phyloP scores from a whole-genome alignment of 257 asterid species.

The Thymus mandschuricus region DNA sequence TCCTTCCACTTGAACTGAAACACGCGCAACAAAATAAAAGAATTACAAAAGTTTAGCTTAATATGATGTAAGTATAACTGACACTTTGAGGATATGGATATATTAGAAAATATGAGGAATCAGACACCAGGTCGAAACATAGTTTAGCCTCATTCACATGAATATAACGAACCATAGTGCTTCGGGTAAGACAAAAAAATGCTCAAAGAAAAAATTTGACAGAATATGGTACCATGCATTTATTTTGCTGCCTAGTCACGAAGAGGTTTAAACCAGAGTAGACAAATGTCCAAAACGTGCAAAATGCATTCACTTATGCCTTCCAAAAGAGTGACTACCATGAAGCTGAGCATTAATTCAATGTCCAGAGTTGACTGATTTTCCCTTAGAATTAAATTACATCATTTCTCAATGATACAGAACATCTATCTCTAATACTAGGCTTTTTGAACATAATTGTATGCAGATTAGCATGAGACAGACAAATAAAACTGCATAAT shows the following conservation, averaged over 20 bases:
- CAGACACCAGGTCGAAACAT: not conserved
- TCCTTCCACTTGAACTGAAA: slow-evolving; percentile 87
- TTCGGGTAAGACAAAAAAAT: not conserved
- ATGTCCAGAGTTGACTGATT: not conserved
- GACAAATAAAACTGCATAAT: not conserved
- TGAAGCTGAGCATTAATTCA: not conserved
- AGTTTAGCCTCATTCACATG: slow-evolving; percentile 7
- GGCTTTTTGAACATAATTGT: not conserved
- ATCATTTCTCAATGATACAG: not conserved
- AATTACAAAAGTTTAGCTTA: slow-evolving; percentile 3
- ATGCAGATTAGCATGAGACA: slow-evolving; percentile 7
- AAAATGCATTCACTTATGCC: not conserved
- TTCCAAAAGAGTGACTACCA: not conserved
- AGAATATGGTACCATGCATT: not conserved
- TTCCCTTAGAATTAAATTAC: not conserved
- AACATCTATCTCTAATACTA: not conserved
- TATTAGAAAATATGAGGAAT: slow-evolving; percentile 5
- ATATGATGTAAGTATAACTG: not conserved
- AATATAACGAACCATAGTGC: not conserved
- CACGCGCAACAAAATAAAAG: slow-evolving; percentile 5
- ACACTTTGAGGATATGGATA: not conserved
- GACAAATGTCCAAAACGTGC: not conserved
- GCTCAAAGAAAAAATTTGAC: not conserved
- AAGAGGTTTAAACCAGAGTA: not conserved
- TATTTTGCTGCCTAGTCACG: not conserved